A percentile compares a stretch with the other conserved stretches of the same genome.
phyloP scores from a whole-genome alignment of 2,329 filamentous ascomycete species.

The Cytospora piceicola region DNA sequence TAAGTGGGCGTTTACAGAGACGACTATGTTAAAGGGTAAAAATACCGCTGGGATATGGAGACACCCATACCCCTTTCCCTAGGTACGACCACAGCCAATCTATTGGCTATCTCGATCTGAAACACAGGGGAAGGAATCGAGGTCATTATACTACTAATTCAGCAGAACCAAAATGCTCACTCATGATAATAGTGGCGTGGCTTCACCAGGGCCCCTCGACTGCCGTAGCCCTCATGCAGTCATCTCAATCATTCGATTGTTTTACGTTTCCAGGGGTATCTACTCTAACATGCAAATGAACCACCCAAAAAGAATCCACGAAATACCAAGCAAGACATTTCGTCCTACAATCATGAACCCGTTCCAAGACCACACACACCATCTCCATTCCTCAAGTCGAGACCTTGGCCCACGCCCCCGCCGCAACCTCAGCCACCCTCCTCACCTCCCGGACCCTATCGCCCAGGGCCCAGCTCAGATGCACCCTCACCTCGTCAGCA shows the following conservation, averaged over 20 bases:
- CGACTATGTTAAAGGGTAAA: too few relatives aligned
- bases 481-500: constrained; percentile 49
- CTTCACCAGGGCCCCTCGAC: too few relatives aligned
- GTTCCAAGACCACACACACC: not conserved
- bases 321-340: not conserved
- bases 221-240: not conserved
- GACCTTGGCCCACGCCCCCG: constrained; percentile 52
- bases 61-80: too few relatives aligned
- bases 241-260: not conserved
- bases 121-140: too few relatives aligned
- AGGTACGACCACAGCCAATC: too few relatives aligned
- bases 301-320: not conserved
- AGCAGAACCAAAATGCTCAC: too few relatives aligned
- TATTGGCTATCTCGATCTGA: too few relatives aligned
- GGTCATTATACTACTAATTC: too few relatives aligned
- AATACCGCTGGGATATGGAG: too few relatives aligned
- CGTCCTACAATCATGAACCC: not conserved
- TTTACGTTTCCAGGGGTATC: constrained; percentile 20
- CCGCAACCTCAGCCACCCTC: constrained; percentile 52
- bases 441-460: constrained; percentile 58
- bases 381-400: constrained; percentile 18
- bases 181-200: too few relatives aligned
- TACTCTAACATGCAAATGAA: constrained; percentile 8
- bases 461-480: constrained; percentile 56
- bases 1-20: not conserved